A percentile compares a stretch with the other conserved stretches of the same genome.
Evolutionary conservation across 345 rosid genomes (phyloP).

Genomic region (Citrus trifoliata): DNA sequence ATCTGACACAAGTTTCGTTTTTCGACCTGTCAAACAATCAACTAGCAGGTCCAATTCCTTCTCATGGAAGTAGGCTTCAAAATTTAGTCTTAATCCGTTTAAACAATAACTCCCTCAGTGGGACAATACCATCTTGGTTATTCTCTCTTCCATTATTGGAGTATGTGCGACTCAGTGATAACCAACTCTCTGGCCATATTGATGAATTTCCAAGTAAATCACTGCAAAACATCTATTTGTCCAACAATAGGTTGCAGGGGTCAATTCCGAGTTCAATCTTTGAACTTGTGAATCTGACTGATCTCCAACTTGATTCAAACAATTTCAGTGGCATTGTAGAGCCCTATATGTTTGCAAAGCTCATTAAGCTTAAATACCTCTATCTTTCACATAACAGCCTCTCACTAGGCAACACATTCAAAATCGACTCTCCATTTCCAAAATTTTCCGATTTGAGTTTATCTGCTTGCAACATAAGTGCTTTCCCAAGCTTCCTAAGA

Average conservation of each 20-base stretch:
- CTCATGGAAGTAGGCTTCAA: background rate
- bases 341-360: constrained; percentile 11
- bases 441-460: background rate
- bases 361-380: background rate
- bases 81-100: background rate
- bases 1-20: background rate
- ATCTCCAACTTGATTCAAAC: constrained; percentile 3
- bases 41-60: background rate
- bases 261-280: constrained; percentile 15
- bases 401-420: background rate
- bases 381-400: constrained; percentile 3
- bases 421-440: background rate
- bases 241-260: constrained; percentile 13
- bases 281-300: background rate
- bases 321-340: constrained; percentile 17
- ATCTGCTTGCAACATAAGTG: constrained; percentile 2
- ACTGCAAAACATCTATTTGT: background rate
- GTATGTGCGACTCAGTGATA: background rate
- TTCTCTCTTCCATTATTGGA: constrained; percentile 2
- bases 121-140: constrained; percentile 18
- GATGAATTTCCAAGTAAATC: constrained; percentile 6
- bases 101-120: background rate
- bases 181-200: constrained; percentile 13
- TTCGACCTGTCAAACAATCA: background rate
- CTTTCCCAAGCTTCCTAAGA: background rate